Evolutionary conservation across 257 asterid species (phyloP).

Genomic region (Eucommia ulmoides): DNA sequence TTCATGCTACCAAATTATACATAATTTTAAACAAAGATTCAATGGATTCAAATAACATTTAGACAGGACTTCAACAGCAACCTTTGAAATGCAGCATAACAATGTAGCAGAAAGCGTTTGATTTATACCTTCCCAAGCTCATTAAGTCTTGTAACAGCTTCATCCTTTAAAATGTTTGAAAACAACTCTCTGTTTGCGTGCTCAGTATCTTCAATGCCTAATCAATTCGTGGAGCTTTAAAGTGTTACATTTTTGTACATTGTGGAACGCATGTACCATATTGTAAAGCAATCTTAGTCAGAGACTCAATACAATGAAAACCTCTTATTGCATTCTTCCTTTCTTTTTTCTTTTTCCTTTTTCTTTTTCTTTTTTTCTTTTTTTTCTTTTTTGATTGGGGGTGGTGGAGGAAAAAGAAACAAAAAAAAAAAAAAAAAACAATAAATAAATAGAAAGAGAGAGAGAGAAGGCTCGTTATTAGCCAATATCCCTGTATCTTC

Average conservation of each 20-base stretch:
- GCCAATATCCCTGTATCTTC: too few relatives aligned
- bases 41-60: background rate
- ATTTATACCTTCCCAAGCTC: conserved; percentile 74
- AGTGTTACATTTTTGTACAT: background rate
- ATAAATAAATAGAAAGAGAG: too few relatives aligned
- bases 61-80: background rate
- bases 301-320: too few relatives aligned
- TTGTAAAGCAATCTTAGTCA: background rate
- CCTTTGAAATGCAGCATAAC: background rate
- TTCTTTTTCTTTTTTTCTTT: too few relatives aligned
- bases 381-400: too few relatives aligned
- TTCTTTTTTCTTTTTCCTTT: too few relatives aligned
- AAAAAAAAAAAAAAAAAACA: too few relatives aligned
- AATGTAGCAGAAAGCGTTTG: conserved; percentile 6
- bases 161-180: conserved; percentile 54
- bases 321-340: too few relatives aligned
- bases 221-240: conserved; percentile 4
- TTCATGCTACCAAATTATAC: background rate
- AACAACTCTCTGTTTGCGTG: conserved; percentile 20
- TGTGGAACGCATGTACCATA: background rate
- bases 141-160: conserved; percentile 65
- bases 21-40: background rate
- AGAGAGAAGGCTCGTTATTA: too few relatives aligned
- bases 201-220: conserved; percentile 31
- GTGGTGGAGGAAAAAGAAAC: too few relatives aligned